Evolutionary conservation across 169 alveolate genomes (phyloP).

Genomic region (Perkinsus marinus): DNA sequence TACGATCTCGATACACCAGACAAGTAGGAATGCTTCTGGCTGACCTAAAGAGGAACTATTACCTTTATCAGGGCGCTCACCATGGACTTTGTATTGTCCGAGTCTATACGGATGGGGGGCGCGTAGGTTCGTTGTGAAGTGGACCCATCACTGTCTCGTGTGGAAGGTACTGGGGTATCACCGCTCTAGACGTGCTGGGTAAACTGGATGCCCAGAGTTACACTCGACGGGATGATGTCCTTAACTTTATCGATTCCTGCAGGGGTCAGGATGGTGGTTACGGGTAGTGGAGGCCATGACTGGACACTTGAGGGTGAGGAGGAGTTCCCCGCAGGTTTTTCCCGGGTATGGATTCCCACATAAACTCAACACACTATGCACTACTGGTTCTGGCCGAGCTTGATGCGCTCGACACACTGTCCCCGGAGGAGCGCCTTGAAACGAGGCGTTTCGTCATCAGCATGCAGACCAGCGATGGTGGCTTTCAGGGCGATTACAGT

Average conservation of each 20-base stretch:
- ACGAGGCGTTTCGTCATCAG: background rate
- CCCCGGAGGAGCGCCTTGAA: background rate
- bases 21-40: background rate
- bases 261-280: constrained; percentile 7
- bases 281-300: constrained; percentile 1
- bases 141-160: background rate
- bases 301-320: constrained; percentile 3
- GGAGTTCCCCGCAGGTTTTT: constrained; percentile 4
- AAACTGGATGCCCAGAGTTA: background rate
- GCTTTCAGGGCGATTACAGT: constrained; percentile 72
- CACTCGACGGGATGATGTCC: background rate
- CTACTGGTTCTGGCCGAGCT: constrained; percentile 51
- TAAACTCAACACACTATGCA: constrained; percentile 46
- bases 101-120: constrained; percentile 16
- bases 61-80: background rate
- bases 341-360: constrained; percentile 4
- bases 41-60: too few relatives aligned
- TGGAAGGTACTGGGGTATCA: constrained; percentile 18
- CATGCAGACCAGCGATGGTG: constrained; percentile 64
- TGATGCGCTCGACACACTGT: constrained; percentile 29
- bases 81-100: constrained; percentile 13
- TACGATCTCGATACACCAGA: background rate
- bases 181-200: constrained; percentile 19
- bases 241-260: background rate
- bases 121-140: background rate